Conservation (phyloP, 768 basidiomycete species). For the Tylopilus balloui region DNA sequence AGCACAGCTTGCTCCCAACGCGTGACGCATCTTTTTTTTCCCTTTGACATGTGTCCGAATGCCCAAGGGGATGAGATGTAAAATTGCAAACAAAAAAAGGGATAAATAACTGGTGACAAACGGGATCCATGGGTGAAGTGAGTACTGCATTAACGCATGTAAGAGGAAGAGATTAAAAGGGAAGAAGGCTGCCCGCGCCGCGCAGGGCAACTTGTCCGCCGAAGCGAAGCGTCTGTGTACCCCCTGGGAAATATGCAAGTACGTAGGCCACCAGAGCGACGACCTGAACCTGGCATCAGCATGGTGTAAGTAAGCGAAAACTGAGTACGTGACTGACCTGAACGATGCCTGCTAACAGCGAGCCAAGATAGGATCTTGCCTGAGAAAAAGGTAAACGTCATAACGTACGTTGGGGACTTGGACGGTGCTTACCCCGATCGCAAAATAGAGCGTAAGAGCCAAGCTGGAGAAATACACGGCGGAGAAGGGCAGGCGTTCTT, state of each 20-base stretch:
- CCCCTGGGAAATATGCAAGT: conserved; percentile 94
- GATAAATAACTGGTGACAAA: conserved; percentile 7
- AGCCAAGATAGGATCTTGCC: conserved; percentile 83
- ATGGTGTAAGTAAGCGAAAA: neutral
- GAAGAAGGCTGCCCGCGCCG: conserved; percentile 78
- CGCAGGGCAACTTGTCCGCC: conserved; percentile 79
- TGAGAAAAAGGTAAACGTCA: conserved; percentile 26
- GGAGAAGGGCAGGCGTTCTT: conserved; percentile 82
- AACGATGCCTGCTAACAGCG: conserved; percentile 73
- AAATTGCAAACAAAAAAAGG: conserved; percentile 3
- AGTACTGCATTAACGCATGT: neutral
- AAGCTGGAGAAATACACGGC: conserved; percentile 79
- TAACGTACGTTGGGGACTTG: too few species aligned
- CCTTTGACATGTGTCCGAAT: neutral
- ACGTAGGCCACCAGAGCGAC: conserved; percentile 84
- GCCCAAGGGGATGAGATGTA: neutral
- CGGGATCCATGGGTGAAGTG: neutral
- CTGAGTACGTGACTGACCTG: conserved; percentile 45
- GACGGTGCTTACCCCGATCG: conserved; percentile 62
- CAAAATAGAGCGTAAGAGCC: conserved; percentile 85
- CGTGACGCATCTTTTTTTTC: neutral
- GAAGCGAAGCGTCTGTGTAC: conserved; percentile 71
- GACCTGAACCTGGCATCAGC: conserved; percentile 41
- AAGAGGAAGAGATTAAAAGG: conserved; percentile 45
- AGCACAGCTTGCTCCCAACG: neutral